Conservation (phyloP, 2,329 filamentous ascomycete genomes). For the Beauveria sp. region DNA sequence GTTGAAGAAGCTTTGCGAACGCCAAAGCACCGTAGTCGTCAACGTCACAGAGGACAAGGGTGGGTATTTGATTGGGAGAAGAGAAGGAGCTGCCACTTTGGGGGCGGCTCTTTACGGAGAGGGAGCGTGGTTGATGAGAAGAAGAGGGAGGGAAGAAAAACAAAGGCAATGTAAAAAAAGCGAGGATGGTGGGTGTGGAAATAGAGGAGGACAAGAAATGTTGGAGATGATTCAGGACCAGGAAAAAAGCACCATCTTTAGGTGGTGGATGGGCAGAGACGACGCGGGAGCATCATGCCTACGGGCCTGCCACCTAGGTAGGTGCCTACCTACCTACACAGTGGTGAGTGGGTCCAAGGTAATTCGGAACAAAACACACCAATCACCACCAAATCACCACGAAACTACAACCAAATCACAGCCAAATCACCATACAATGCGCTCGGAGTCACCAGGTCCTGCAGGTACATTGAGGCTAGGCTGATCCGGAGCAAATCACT, state of each 20-base stretch:
- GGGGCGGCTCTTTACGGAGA: neutral
- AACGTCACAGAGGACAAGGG: constrained; percentile 5
- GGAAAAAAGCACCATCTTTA: constrained; percentile 4
- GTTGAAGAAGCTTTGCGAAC: neutral
- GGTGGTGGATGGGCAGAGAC: neutral
- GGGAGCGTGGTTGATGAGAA: neutral
- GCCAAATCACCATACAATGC: too few relatives aligned
- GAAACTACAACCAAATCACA: too few relatives aligned
- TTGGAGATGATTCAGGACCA: constrained; percentile 4
- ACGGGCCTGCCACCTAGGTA: too few relatives aligned
- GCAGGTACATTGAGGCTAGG: too few relatives aligned
- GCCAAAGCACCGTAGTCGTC: neutral
- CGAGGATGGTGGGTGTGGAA: constrained; percentile 5
- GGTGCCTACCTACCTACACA: too few relatives aligned
- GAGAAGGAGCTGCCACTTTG: neutral
- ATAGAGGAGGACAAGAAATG: constrained; percentile 4
- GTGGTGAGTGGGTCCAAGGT: too few relatives aligned
- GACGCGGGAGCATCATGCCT: neutral
- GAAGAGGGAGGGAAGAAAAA: neutral
- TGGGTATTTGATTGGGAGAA: neutral
- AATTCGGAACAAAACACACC: too few relatives aligned
- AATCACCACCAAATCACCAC: too few relatives aligned
- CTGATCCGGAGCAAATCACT: too few relatives aligned
- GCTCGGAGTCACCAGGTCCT: too few relatives aligned
- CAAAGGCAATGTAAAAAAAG: neutral